These are phyloP conservation scores for Handroanthus guayacan DNA, from an alignment of 257 asterid species.

Conservation along the genomic window DNA sequence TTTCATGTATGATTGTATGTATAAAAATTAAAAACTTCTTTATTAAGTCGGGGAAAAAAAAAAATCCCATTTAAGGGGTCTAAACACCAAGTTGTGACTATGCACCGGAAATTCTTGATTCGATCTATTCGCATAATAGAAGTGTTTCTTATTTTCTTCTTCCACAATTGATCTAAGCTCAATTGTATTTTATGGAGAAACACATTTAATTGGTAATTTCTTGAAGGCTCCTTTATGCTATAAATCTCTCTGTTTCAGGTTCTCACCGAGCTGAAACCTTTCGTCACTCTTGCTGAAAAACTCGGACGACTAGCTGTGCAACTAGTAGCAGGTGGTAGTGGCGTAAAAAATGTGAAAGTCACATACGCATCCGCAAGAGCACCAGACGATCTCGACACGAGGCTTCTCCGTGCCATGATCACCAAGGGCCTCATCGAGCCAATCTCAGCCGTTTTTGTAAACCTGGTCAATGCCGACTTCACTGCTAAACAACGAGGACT, in stretches of 20 bases:
- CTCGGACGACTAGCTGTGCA: slow-evolving; percentile 78
- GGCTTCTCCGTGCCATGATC: slow-evolving; percentile 75
- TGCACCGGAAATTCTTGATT: too few relatives aligned
- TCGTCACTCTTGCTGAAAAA: slow-evolving; percentile 64
- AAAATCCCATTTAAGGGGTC: too few relatives aligned
- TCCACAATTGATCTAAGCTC: background rate
- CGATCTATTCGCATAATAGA: too few relatives aligned
- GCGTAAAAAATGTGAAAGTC: slow-evolving; percentile 63
- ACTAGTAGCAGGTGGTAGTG: slow-evolving; percentile 74
- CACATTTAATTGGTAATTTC: background rate
- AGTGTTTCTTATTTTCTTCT: too few relatives aligned
- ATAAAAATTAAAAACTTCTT: too few relatives aligned
- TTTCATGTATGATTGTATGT: too few relatives aligned
- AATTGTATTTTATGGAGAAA: background rate
- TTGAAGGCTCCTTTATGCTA: background rate
- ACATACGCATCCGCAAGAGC: slow-evolving; percentile 70
- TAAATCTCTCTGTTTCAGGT: slow-evolving; percentile 48
- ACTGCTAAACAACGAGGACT: slow-evolving; percentile 78
- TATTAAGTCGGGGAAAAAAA: too few relatives aligned
- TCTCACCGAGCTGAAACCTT: slow-evolving; percentile 66
- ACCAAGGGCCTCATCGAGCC: slow-evolving; percentile 77
- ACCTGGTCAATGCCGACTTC: slow-evolving; percentile 76
- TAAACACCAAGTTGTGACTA: too few relatives aligned
- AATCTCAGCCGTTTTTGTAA: slow-evolving; percentile 58
- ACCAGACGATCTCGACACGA: slow-evolving; percentile 74